Base-by-base conservation (phyloP, 164 flowering plant genomes). In the Cinnamomum chago region DNA sequence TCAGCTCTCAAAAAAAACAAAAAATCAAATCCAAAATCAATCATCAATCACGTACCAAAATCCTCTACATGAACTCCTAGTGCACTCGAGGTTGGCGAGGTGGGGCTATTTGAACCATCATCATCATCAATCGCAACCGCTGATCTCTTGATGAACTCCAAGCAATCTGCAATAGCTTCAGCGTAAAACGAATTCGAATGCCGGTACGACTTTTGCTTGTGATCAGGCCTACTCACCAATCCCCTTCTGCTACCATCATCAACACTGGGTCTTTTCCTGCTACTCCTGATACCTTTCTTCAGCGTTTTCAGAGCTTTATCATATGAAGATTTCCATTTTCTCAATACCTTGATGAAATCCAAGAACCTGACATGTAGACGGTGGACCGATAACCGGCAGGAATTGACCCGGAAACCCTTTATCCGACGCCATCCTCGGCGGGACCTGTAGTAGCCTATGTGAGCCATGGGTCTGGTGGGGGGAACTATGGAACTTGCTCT, bases 111-210 rank as follows among this genome's bases (percentile, higher is more conserved):
- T 15, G 71, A n/a, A 40, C 55, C 55, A n/a, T 47, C 70, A 33
- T 33, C 71, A 40, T 67, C 71, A 40, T 86, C 87, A 25, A 67
- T 74, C 12, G 87, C 80, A 33, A 82, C 30, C 22, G 92, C 84
- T 5, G 88, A 75, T 9, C 88, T 65, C 71, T 86, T 89, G 78
- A 90, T 90, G 72, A 88, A 90, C 81, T 90, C 95, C 83, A 90
- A 81, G 80, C 95, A 90, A 62, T 90, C 95, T 0, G 90, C 90
- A 65, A 90, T 90, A 18, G 95, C 95, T 81, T 90, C 95, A 0
- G 90, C 77, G 52, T 88, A 89, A 73, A 89, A 90, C 2, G 89
- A 88, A 73, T 90, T 87, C 2, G 92, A 86, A 6, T 88, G 83
- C 2, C 78, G 79, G 20, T 76, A 80, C 0, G 82, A 76, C 60